phyloP scores from a whole-genome alignment of 106 monocot genomes.

The Vanilla planifolia region DNA sequence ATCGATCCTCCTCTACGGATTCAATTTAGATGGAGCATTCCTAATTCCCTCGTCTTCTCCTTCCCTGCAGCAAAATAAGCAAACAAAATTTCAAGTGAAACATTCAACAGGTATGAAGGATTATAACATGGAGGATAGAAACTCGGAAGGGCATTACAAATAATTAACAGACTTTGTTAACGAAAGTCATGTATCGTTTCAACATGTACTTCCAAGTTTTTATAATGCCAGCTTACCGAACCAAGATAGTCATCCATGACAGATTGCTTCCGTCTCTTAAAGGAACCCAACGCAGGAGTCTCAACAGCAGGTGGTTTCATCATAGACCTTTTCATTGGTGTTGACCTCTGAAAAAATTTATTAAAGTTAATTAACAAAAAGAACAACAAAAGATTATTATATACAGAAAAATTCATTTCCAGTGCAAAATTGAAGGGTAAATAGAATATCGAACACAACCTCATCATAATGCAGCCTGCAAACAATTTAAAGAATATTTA shows the following conservation, averaged over 20 bases:
- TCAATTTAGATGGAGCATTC: too few species aligned
- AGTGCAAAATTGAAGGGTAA: too few species aligned
- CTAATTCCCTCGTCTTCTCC: slow-evolving; percentile 1
- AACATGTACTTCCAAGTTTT: background rate
- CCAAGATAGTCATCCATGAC: slow-evolving; percentile 44
- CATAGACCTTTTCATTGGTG: slow-evolving; percentile 38
- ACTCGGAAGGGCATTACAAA: background rate
- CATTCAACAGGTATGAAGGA: background rate
- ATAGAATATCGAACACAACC: too few species aligned
- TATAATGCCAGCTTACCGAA: slow-evolving; percentile 28
- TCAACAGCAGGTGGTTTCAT: slow-evolving; percentile 36
- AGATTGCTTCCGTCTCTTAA: slow-evolving; percentile 49
- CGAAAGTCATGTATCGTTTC: background rate
- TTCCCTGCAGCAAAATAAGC: background rate
- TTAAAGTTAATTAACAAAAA: background rate
- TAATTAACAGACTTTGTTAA: background rate
- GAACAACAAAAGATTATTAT: background rate
- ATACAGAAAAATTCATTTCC: too few species aligned
- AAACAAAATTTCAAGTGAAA: background rate
- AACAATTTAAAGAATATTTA: too few species aligned
- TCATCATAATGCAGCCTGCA: too few species aligned
- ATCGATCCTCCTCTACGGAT: too few species aligned
- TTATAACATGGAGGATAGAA: background rate
- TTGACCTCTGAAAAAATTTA: slow-evolving; percentile 29
- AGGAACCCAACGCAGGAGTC: slow-evolving; percentile 41